Percentiles rank a stretch among this genome's conserved stretches.
Conservation (phyloP, 768 basidiomycete species). For the Mycena crocata region DNA sequence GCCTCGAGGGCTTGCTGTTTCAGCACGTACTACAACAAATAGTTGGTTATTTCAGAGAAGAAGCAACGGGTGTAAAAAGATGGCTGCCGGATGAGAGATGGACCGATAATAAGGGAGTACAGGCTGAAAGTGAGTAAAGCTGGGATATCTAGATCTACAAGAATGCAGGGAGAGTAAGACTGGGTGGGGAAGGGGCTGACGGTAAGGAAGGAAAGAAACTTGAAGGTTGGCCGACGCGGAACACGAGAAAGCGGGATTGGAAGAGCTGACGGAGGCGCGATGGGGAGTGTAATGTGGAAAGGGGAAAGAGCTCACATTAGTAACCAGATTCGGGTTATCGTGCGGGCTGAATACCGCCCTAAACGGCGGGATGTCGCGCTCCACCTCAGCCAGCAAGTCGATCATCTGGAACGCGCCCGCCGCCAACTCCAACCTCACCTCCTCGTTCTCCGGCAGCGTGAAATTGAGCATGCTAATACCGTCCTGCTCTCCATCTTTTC, state of each 20-base stretch:
- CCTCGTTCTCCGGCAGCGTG: conserved; percentile 40
- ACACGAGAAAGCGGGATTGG: no score
- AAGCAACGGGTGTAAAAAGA: no score
- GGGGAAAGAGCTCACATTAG: conserved; percentile 35
- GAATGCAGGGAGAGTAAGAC: background rate
- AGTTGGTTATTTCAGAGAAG: background rate
- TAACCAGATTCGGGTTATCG: conserved; percentile 56
- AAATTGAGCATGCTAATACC: conserved; percentile 44
- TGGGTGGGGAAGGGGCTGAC: background rate
- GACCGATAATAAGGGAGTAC: no score
- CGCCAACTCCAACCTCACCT: conserved; percentile 37
- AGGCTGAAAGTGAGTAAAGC: no score
- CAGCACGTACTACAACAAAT: conserved; percentile 9
- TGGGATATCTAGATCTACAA: no score
- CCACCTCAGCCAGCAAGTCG: conserved; percentile 54
- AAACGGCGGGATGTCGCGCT: conserved; percentile 57
- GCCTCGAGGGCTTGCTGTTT: conserved; percentile 23
- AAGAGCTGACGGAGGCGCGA: background rate
- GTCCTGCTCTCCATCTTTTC: conserved; percentile 44
- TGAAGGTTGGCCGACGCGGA: background rate
- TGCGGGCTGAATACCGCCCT: conserved; percentile 64
- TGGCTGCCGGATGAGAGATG: no score
- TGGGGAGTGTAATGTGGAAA: background rate
- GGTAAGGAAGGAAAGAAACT: background rate
- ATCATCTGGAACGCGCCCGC: conserved; percentile 48